These are phyloP conservation scores for Penicillium roqueforti DNA, from an alignment of 495 filamentous ascomycete species.

Conservation along the genomic window DNA sequence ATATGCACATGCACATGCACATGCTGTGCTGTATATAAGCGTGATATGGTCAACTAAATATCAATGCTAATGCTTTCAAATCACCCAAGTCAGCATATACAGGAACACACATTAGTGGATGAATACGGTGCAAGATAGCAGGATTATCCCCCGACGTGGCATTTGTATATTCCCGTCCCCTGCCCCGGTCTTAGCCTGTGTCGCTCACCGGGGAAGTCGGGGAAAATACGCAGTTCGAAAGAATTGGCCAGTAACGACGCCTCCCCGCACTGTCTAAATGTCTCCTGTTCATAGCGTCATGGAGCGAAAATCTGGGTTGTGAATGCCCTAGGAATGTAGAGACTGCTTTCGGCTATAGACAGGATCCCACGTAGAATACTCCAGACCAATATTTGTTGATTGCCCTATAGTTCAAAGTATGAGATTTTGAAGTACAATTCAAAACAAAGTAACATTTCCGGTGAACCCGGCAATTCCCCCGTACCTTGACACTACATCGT, in stretches of 20 bases:
- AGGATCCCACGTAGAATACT: neutral
- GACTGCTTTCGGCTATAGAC: slow-evolving; percentile 9
- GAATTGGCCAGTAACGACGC: slow-evolving; percentile 15
- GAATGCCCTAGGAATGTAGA: slow-evolving; percentile 2
- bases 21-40: neutral
- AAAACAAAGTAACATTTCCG: slow-evolving; percentile 8
- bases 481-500: slow-evolving; percentile 3
- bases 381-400: neutral
- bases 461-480: slow-evolving; percentile 30
- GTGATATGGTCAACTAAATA: neutral
- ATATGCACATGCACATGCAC: too few species aligned
- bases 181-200: slow-evolving; percentile 19
- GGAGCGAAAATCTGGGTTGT: neutral
- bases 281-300: slow-evolving; percentile 17
- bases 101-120: neutral
- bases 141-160: neutral
- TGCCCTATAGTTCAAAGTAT: neutral
- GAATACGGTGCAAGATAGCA: neutral
- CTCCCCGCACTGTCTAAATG: slow-evolving; percentile 16
- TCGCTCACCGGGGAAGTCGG: slow-evolving; percentile 32
- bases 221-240: slow-evolving; percentile 16
- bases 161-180: slow-evolving; percentile 9
- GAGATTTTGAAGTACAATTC: neutral
- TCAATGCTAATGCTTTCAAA: neutral
- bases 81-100: neutral